Evolutionary conservation across 1,284 basidiomycete species (phyloP), one percentile per base, ranked within the genome.

Genomic region (Gymnopus androsaceus): DNA sequence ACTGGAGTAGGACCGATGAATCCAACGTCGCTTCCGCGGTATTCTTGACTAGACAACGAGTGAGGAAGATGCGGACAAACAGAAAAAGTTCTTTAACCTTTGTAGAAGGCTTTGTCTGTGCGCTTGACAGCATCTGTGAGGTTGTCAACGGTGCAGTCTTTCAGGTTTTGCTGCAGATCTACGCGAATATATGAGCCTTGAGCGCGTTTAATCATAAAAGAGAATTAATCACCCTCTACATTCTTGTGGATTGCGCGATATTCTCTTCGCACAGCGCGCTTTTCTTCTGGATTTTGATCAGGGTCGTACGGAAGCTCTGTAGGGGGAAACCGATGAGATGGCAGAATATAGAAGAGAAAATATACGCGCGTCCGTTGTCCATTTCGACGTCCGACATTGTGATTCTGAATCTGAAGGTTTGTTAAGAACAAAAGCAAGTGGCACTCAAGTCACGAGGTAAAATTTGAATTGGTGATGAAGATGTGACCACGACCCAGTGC

Each of bases 11-110:
- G 41, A 91, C 76, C n/a, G 78, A 76, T 0, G 91, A 90, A 68
- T 93, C 90, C 5, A 92, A 78, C 0, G 87, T 88, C 3, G 91
- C 91, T 64, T 93, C 91, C 51, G 86, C 84, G 0, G 90, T 87
- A 6, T 83, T 87, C 66, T 84, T 86, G 53, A 93, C 91, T 92
- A 63, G 19, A 55, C 33, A 44, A 48, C 44, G n/a, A 15, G 19
- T 51, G 31, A 54, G 51, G 38, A 12, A 52, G 27, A n/a, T 40
- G 34, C 19, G 31, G 17, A 45, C 56, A 36, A 28, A 17, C 7
- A 12, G 21, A 47, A 28, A 15, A 19, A n/a, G 11, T 8, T 17
- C 23, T 11, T 21, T 58, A 67, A 21, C 88, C 87, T 75, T 82
- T 79, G 59, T 74, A 67, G 66, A 90, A 90, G 6, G 88, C 70